Evolutionary conservation across 495 filamentous ascomycete genomes (phyloP).

Genomic region (Penicillium coffeae): DNA sequence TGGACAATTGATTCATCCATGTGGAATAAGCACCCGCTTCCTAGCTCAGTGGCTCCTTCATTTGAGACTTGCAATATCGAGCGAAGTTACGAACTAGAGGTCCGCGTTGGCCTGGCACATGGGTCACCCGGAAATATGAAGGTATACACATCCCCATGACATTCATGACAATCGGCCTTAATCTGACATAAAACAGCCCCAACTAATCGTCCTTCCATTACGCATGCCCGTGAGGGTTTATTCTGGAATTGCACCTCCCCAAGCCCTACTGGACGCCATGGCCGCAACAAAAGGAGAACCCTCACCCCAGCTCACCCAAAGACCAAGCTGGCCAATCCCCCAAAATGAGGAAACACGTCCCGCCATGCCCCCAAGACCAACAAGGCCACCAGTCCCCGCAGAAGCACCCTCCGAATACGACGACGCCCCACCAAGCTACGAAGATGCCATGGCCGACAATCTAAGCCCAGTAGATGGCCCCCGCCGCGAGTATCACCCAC

Average conservation of each 20-base stretch:
- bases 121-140: slow-evolving; percentile 47
- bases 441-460: slow-evolving; percentile 84
- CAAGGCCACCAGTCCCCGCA: slow-evolving; percentile 16
- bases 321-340: slow-evolving; percentile 21
- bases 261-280: slow-evolving; percentile 68
- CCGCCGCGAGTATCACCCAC: slow-evolving; percentile 60
- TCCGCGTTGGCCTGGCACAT: slow-evolving; percentile 70
- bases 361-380: slow-evolving; percentile 35
- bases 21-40: slow-evolving; percentile 68
- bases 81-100: slow-evolving; percentile 76
- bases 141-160: too few relatives aligned
- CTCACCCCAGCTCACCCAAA: slow-evolving; percentile 19
- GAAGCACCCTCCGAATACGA: slow-evolving; percentile 44
- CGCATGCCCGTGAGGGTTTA: slow-evolving; percentile 75
- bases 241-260: slow-evolving; percentile 85
- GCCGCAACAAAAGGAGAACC: slow-evolving; percentile 35
- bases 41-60: slow-evolving; percentile 77
- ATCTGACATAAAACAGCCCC: slow-evolving; percentile 45
- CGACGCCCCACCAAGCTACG: slow-evolving; percentile 74
- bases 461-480: slow-evolving; percentile 63
- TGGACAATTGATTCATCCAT: slow-evolving; percentile 58
- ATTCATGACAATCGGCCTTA: too few relatives aligned
- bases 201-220: slow-evolving; percentile 70
- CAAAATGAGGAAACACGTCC: slow-evolving; percentile 23
- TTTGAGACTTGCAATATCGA: slow-evolving; percentile 88